Evolutionary conservation across 2,329 filamentous ascomycete species (phyloP).

Genomic region (Fusarium sp.): DNA sequence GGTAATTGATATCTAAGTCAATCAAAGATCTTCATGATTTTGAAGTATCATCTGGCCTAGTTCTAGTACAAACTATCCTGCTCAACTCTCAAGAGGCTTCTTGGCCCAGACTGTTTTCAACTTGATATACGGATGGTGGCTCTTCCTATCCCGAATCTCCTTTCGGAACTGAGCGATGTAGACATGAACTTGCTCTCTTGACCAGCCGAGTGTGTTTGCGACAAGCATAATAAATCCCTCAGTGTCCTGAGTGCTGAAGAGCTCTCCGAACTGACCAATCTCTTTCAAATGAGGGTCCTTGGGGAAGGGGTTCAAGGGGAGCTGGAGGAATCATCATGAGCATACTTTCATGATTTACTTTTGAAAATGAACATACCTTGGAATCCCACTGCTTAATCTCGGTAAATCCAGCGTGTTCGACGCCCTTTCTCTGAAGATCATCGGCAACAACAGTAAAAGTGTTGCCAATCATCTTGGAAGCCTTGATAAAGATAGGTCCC

Average conservation of each 20-base stretch:
- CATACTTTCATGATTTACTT: too few species aligned
- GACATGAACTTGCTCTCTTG: conserved; percentile 17
- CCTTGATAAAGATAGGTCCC: conserved; percentile 32
- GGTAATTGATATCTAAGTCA: too few species aligned
- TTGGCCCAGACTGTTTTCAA: conserved; percentile 16
- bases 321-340: background rate
- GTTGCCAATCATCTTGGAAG: conserved; percentile 27
- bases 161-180: conserved; percentile 30
- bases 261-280: conserved; percentile 34
- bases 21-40: too few species aligned
- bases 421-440: conserved; percentile 11
- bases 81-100: background rate
- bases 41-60: too few species aligned
- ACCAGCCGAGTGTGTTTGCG: conserved; percentile 33
- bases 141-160: conserved; percentile 25
- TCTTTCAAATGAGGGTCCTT: conserved; percentile 34
- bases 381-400: conserved; percentile 35
- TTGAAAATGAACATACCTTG: background rate
- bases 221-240: conserved; percentile 34
- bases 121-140: conserved; percentile 25
- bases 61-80: too few species aligned
- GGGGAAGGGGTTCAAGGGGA: conserved; percentile 30
- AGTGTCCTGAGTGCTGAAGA: conserved; percentile 34
- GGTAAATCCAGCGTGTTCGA: conserved; percentile 27
- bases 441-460: conserved; percentile 34